Base-by-base conservation (phyloP, 208 protist species). In the Blechomonas ayalai region DNA sequence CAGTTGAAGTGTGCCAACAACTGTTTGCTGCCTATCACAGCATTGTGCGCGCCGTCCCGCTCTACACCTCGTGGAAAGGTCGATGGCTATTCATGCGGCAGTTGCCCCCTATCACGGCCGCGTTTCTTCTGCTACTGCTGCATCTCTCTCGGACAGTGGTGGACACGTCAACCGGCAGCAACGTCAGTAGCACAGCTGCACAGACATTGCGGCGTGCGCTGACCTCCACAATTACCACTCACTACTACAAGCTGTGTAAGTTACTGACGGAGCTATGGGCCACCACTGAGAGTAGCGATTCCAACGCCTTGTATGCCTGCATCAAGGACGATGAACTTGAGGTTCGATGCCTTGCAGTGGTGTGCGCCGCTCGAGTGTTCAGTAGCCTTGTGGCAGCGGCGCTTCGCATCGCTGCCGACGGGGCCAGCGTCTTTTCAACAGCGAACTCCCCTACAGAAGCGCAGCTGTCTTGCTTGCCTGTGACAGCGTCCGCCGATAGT, bases 251-350 rank as follows among this genome's bases (percentile, higher is more conserved):
- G 10, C 12, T 34, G 10, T 34, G 31, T n/a, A 34, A 54, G 46
- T 44, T 76, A 25, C 45, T 70, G 2, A 53, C 44, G 16, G 54
- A 40, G n/a, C 50, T 67, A 20, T 79, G 44, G 63, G 40, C 44
- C 34, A 50, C 27, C 36, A 58, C 23, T 52, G 24, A 46, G 19
- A 24, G 5, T 16, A 52, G 19, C 34, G 52, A 27, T 3, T 50
- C 20, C 34, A 42, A 27, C 45, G 54, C 16, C 26, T 27, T 64
- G 13, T 22, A 32, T 13, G 47, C 44, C 31, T 16, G 55, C 4
- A 28, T 49, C 7, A 25, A 67, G 13, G 72, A 86, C 45, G 71
- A 79, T 12, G 80, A 89, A 28, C 55, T 65, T 8, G 80, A 89
- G 42, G 72, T 89, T 31, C 76, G 75, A n/a, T 61, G 55, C 33